Evolutionary conservation across 1,284 basidiomycete genomes (phyloP).

Genomic region (Afroboletus lepidellus): DNA sequence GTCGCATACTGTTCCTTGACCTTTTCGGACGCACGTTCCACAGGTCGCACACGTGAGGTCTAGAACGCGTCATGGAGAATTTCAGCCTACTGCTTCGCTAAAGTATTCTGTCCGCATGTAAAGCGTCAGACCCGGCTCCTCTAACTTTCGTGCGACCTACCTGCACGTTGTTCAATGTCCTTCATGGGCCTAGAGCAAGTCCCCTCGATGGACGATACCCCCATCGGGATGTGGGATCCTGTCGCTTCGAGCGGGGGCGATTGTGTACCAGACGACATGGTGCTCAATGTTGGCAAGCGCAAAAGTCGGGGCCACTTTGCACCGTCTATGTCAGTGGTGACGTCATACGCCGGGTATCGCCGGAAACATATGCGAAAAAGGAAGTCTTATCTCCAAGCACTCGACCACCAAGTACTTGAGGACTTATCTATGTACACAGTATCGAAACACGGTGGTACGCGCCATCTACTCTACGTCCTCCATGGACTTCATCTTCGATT

Average conservation of each 20-base stretch:
- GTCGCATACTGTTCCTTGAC: conserved; percentile 26
- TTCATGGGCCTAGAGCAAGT: conserved; percentile 32
- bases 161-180: conserved; percentile 32
- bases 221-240: conserved; percentile 45
- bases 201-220: conserved; percentile 46
- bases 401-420: too few relatives aligned
- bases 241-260: conserved; percentile 55
- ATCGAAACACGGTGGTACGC: too few relatives aligned
- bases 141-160: conserved; percentile 12
- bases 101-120: conserved; percentile 25
- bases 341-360: conserved; percentile 29
- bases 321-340: conserved; percentile 16
- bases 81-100: conserved; percentile 27
- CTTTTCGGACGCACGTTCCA: conserved; percentile 3
- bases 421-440: too few relatives aligned
- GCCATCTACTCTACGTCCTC: not conserved
- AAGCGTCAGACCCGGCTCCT: not conserved
- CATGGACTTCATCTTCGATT: not conserved
- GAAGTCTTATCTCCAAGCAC: conserved; percentile 6
- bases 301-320: not conserved
- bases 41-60: not conserved
- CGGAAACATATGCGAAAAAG: conserved; percentile 22
- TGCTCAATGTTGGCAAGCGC: not conserved
- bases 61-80: not conserved
- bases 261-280: conserved; percentile 38